Base-by-base conservation (phyloP, 768 basidiomycete species). In the Strobilomyces echinocephalus region DNA sequence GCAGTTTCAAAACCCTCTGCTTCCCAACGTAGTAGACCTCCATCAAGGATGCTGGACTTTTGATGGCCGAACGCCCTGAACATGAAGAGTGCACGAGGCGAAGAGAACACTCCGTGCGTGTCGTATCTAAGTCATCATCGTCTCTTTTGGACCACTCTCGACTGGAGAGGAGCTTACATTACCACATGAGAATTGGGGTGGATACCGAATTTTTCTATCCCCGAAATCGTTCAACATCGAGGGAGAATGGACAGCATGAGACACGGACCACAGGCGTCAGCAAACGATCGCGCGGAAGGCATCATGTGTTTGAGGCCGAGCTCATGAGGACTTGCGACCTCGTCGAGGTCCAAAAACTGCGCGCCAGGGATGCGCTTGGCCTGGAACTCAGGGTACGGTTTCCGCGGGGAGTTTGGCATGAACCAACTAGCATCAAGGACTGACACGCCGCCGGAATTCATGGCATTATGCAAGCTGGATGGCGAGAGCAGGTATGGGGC, bases 231-330 rank as follows among this genome's bases (percentile, higher is more conserved):
- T 58, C 50, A 54, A 21, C 18, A 51, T 47, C 38, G 54, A 43
- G 54, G 40, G 44, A 43, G 45, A 41, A 16, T 28, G 28, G 57
- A 43, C 41, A 49, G 42, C 15, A 54, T 5, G 44, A 56, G 46
- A 50, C 21, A 64, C 87, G 57, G 73, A 95, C 92, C 84, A 64
- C 89, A 92, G 9, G 89, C 85, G 52, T 80, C 75, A 24, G 86
- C 84, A 69, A 98, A 98, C 35, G 74, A 72, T 41, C 80, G 75
- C 34, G 72, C 74, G 33, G 76, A 71, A 16, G 97, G 97, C 79
- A 98, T 84, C 94, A 98, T 98, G 72, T 98, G 95, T 63, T 88
- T 88, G 21, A 98, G 75, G 12, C 88, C 89, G 5, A 95, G 77
- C 49, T 84, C 79, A 66, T 91, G 86, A 9, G 80, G 71, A 54